Base-by-base conservation (phyloP, 805 yeast species). In the Vanderwaltozyma tropicalis region DNA sequence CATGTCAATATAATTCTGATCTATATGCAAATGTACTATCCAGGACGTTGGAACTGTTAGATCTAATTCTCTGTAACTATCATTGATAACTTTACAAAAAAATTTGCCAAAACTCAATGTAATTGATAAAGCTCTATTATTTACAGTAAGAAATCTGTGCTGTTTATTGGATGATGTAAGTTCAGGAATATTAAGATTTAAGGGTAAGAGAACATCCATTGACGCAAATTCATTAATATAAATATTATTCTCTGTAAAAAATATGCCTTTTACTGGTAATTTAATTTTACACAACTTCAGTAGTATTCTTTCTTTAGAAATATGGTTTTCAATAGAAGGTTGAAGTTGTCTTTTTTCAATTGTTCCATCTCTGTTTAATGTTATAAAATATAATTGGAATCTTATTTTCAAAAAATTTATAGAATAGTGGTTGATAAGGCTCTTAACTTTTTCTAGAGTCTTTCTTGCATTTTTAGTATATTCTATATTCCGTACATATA, bases 401-500 rank as follows among this genome's bases (percentile, higher is more conserved):
- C 69, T 41, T 2, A 64, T 48, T 5, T 52, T 11, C 24, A 57
- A 40, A 41, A 45, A 47, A 5, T 55, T 45, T 4, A 68, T 26
- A 0, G 68, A 46, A 41, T 64, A 69, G 13, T 57, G 52, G 5
- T 48, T 39, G 3, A 61, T 32, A 31, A 65, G 31, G 8, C 36
- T 39, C 15, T 44, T 44, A 6, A 64, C 40, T 4, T 49, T 47
- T 1, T 48, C 54, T 7, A 59, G 34, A 2, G 51, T 49, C 32
- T 49, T 50, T 6, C 45, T 45, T 2, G 52, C 40, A 12, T 57
- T 56, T 19, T 54, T 50, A 6, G 49, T 41, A 16, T 58, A 44
- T 34, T 61, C 50, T 6, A 59, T 50, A 28, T 49, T 47, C 34
- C 71, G 49, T 1, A 64, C 67, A 1, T 66, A 60, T 3, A 59